phyloP scores from a whole-genome alignment of 164 flowering plant genomes.

The Magnolia officinalis region DNA sequence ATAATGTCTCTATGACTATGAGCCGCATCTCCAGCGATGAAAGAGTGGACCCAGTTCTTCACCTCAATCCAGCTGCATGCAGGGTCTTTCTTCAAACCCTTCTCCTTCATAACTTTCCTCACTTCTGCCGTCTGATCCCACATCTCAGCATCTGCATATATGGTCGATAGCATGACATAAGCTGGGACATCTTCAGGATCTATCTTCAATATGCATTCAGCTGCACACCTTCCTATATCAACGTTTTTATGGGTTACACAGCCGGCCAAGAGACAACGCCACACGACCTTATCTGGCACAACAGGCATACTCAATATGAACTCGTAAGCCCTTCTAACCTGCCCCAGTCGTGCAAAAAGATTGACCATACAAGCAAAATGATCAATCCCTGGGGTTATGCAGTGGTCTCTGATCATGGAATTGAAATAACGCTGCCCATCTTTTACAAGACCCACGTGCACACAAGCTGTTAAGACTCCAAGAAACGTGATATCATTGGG shows the following conservation, averaged over 20 bases:
- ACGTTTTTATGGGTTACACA: constrained; percentile 31
- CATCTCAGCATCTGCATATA: constrained; percentile 42
- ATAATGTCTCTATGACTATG: constrained; percentile 13
- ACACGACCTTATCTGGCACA: constrained; percentile 35
- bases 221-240: constrained; percentile 33
- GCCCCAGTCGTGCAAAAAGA: constrained; percentile 35
- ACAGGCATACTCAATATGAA: constrained; percentile 20
- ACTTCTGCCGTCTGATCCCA: constrained; percentile 35
- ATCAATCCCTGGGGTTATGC: constrained; percentile 33
- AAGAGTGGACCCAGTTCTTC: constrained; percentile 22
- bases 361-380: constrained; percentile 45
- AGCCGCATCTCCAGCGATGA: constrained; percentile 19
- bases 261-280: constrained; percentile 43
- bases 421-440: constrained; percentile 30
- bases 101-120: constrained; percentile 31
- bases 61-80: constrained; percentile 50
- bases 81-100: constrained; percentile 40
- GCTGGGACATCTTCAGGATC: constrained; percentile 44
- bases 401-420: constrained; percentile 28
- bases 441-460: constrained; percentile 33
- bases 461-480: constrained; percentile 43
- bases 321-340: constrained; percentile 33
- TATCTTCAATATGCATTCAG: constrained; percentile 29
- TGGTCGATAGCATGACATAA: constrained; percentile 36
- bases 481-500: constrained; percentile 41